Evolutionary conservation across 176 grass and related monocot genomes (phyloP), one percentile per base, ranked within the genome.

Genomic region (Carex littledalei): DNA sequence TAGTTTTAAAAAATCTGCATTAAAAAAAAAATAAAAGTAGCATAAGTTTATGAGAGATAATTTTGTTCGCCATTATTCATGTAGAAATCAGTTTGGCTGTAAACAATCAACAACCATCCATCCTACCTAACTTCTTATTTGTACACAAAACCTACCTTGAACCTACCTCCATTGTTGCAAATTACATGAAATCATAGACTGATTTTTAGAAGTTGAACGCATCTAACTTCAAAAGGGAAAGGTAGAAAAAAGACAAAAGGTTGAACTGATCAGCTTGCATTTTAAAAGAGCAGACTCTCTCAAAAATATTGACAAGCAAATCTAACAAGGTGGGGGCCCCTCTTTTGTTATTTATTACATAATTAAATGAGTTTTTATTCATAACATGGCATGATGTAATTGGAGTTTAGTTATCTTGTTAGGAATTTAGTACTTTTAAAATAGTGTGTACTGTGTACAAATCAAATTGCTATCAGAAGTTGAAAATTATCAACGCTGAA

Each of bases 41-140:
- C 3, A 71, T 18, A 32, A 71, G 1, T 41, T 41, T 16, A 71
- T 71, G 8, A 62, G 18, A 8, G 60, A 62, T 6, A 5, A 22
- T 62, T 62, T 22, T 62, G 60, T 81, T 21, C 16, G 39, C 58
- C 31, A 45, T 81, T 26, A 81, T 60, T 56, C 9, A 78, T 60
- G 8, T 35, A 17, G 35, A 81, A 81, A 81, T 81, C 8, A 81
- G 18, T 47, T 18, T 26, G n/a, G 5, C 3, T 77, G 2, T 55
- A 67, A 65, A 67, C 41, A 54, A 83, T 68, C 41, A 83, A 68
- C 62, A 54, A 67, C 63, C 81, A 83, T 83, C 15, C 81, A 83
- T 83, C 31, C 62, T 83, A 83, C 81, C 81, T 32, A 83, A 67
- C 37, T 11, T 29, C 47, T 22, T 52, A 31, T 65, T n/a, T 59